Base-by-base conservation (phyloP, 441 rosid species). In the Pelargonium cotyledonis region DNA sequence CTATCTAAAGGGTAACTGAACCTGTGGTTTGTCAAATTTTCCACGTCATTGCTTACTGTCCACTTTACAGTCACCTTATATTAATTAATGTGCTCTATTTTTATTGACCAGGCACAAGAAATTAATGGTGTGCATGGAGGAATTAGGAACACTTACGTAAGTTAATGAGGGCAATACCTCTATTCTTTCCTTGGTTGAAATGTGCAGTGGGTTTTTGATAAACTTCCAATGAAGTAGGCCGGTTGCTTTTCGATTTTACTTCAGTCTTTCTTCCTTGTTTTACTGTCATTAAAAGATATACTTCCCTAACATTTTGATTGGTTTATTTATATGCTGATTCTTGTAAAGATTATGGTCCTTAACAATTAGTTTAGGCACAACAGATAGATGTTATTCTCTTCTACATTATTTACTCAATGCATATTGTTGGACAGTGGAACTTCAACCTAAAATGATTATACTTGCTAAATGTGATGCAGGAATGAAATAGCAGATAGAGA, bases 1-100 rank as follows among this genome's bases (percentile, higher is more conserved):
- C 80, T 95, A 72, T 95, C 97, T 35, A 87, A 74, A 70, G 99
- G 98, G 99, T 95, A 87, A 75, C 69, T 78, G 23, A 68, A 55
- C 65, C 69, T 70, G 5, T 41, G 4, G 14, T 65, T 67, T 31
- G 29, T 51, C 51, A 67, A 44, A 55, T 65, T 66, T 68, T 67
- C 23, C 16, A 10, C 46, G 40, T 61, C 53, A 65, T 66, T 43
- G 65, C 19, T 26, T 71, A 66, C 65, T 61, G 57, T 67, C 65
- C 15, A 31, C 65, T 61, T 61, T 67, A 63, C 14, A 31, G 4
- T 43, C 2, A 18, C 10, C 41, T 67, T 62, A 66, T 68, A 63
- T 65, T 68, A 53, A 71, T 12, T 60, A 53, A 12, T 63, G 44
- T 66, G 68, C 62, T 63, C 12, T 57, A 8, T 73, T 69, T 66